Evolutionary conservation across 371 early-diverging fungal genomes (phyloP).

Genomic region (Parasitella parasitica): DNA sequence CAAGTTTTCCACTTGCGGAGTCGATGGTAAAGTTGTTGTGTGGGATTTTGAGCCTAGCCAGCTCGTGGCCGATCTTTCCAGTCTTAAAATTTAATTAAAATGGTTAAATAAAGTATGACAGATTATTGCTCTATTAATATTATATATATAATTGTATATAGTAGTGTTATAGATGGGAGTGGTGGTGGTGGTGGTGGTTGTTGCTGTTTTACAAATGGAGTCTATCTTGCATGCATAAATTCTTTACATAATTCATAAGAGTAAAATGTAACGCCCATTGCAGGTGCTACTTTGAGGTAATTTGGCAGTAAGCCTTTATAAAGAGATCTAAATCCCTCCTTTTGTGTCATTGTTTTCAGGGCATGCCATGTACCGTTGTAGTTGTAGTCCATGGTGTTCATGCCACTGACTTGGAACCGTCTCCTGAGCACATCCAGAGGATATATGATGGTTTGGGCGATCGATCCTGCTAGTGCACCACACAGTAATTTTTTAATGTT

Average conservation of each 20-base stretch:
- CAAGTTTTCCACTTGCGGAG: slow-evolving; percentile 79
- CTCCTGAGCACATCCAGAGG: slow-evolving; percentile 83
- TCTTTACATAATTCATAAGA: slow-evolving; percentile 79
- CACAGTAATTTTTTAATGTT: slow-evolving; percentile 71
- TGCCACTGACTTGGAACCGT: slow-evolving; percentile 86
- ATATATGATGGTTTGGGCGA: slow-evolving; percentile 89
- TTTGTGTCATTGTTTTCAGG: slow-evolving; percentile 59
- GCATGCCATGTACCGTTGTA: slow-evolving; percentile 82
- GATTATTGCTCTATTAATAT: too few relatives aligned
- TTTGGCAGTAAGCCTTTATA: slow-evolving; percentile 78
- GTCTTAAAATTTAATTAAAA: slow-evolving; percentile 36
- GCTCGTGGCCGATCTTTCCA: slow-evolving; percentile 39
- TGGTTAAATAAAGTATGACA: neutral
- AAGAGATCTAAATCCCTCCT: slow-evolving; percentile 64
- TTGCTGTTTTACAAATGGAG: too few relatives aligned
- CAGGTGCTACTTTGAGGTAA: slow-evolving; percentile 85
- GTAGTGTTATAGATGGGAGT: neutral
- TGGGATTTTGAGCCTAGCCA: slow-evolving; percentile 70
- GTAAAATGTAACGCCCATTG: slow-evolving; percentile 84
- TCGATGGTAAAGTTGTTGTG: slow-evolving; percentile 90
- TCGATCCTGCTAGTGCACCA: slow-evolving; percentile 89
- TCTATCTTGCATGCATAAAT: slow-evolving; percentile 33
- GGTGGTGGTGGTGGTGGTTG: neutral
- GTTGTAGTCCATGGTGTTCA: slow-evolving; percentile 69
- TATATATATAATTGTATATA: too few relatives aligned